Percentiles rank a stretch among this genome's conserved stretches.
Evolutionary conservation across 1,139 yeast genomes (phyloP).

Genomic region (Insectozyma bohioensis): DNA sequence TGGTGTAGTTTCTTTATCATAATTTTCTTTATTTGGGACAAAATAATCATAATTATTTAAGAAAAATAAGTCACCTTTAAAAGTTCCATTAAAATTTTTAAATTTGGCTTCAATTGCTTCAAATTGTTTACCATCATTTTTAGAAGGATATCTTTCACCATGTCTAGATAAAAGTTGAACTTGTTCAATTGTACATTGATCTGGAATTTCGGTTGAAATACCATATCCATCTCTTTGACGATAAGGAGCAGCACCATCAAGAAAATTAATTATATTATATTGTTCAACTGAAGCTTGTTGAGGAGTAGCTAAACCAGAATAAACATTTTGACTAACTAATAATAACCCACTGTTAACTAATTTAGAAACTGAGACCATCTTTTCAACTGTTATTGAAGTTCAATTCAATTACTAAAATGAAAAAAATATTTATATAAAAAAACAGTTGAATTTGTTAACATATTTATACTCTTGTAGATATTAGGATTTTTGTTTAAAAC

Average conservation of each 20-base stretch:
- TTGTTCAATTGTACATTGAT: constrained; percentile 56
- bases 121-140: constrained; percentile 22
- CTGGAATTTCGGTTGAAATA: constrained; percentile 48
- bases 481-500: no score
- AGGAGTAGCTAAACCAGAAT: constrained; percentile 35
- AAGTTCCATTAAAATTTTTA: constrained; percentile 22
- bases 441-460: no score
- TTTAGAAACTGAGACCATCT: constrained; percentile 37
- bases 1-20: constrained; percentile 33
- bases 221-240: no score
- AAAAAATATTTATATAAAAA: no score
- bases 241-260: constrained; percentile 52
- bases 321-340: constrained; percentile 27
- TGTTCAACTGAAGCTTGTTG: constrained; percentile 38
- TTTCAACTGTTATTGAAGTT: no score
- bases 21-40: constrained; percentile 24
- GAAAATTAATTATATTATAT: constrained; percentile 41
- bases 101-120: constrained; percentile 22
- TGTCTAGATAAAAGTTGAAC: constrained; percentile 67
- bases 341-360: constrained; percentile 31
- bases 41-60: constrained; percentile 35
- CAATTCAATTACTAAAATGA: no score
- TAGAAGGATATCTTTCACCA: constrained; percentile 69
- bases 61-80: constrained; percentile 32
- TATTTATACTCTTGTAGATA: no score